Percentiles rank a stretch among this genome's conserved stretches.
Evolutionary conservation across 1,284 basidiomycete species (phyloP).

Genomic region (Trichosporon inkin): DNA sequence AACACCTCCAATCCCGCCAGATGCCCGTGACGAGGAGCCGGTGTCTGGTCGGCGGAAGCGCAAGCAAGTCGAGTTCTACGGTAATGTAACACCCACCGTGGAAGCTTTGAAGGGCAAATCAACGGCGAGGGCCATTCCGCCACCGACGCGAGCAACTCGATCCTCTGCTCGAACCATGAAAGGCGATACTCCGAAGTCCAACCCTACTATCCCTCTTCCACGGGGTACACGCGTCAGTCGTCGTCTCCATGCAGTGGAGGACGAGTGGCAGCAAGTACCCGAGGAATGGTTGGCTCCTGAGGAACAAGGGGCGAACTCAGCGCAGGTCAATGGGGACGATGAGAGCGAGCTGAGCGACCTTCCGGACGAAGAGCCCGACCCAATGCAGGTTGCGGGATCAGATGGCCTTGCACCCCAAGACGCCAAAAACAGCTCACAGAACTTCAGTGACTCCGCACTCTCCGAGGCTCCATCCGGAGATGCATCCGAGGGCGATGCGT

Average conservation of each 20-base stretch:
- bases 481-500: background rate
- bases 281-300: slow-evolving; percentile 41
- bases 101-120: slow-evolving; percentile 35
- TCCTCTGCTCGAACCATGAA: slow-evolving; percentile 8
- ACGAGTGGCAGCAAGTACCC: slow-evolving; percentile 51
- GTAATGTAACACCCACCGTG: slow-evolving; percentile 38
- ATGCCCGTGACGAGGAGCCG: background rate
- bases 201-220: slow-evolving; percentile 26
- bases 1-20: slow-evolving; percentile 18
- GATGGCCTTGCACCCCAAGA: background rate
- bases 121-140: background rate
- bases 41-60: slow-evolving; percentile 33
- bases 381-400: slow-evolving; percentile 4
- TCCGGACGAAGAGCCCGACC: slow-evolving; percentile 44
- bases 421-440: background rate
- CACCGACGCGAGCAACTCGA: slow-evolving; percentile 22
- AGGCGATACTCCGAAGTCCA: slow-evolving; percentile 22
- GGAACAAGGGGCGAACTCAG: slow-evolving; percentile 7
- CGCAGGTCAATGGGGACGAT: slow-evolving; percentile 22
- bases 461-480: background rate
- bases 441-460: background rate
- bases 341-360: slow-evolving; percentile 48
- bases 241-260: slow-evolving; percentile 33
- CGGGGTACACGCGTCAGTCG: slow-evolving; percentile 39
- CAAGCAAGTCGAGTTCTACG: slow-evolving; percentile 41